These are phyloP conservation scores for Conoideocrella luteorostrata DNA, from an alignment of 2,329 filamentous ascomycete genomes.

Conservation along the genomic window DNA sequence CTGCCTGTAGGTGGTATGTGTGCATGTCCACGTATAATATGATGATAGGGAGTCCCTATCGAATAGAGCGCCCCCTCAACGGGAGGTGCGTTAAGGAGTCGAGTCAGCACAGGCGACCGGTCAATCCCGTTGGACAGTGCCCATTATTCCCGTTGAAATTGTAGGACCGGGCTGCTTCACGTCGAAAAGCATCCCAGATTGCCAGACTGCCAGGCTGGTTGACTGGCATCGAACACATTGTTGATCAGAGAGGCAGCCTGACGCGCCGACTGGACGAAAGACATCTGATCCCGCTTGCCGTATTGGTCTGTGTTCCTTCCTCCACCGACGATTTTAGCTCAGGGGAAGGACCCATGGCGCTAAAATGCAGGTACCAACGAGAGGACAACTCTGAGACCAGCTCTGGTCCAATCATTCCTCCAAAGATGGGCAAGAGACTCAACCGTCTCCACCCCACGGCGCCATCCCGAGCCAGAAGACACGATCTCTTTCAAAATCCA, in stretches of 20 bases:
- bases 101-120: neutral
- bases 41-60: too few relatives aligned
- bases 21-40: too few relatives aligned
- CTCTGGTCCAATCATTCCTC: constrained; percentile 22
- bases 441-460: constrained; percentile 2
- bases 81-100: too few relatives aligned
- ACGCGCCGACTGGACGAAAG: neutral
- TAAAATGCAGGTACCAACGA: constrained; percentile 18
- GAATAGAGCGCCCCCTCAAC: too few relatives aligned
- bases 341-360: constrained; percentile 9
- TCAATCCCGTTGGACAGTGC: neutral
- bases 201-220: neutral
- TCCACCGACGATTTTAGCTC: constrained; percentile 7
- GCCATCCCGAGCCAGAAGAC: constrained; percentile 8
- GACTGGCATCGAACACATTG: neutral
- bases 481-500: neutral
- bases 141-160: neutral
- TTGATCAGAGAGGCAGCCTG: neutral
- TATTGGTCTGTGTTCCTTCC: constrained; percentile 1
- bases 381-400: constrained; percentile 25
- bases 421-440: neutral
- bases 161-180: too few relatives aligned
- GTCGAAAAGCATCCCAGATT: too few relatives aligned
- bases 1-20: too few relatives aligned
- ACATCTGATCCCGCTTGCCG: too few relatives aligned